phyloP scores from a whole-genome alignment of 805 yeast species.

The Clavispora phyllophila region DNA sequence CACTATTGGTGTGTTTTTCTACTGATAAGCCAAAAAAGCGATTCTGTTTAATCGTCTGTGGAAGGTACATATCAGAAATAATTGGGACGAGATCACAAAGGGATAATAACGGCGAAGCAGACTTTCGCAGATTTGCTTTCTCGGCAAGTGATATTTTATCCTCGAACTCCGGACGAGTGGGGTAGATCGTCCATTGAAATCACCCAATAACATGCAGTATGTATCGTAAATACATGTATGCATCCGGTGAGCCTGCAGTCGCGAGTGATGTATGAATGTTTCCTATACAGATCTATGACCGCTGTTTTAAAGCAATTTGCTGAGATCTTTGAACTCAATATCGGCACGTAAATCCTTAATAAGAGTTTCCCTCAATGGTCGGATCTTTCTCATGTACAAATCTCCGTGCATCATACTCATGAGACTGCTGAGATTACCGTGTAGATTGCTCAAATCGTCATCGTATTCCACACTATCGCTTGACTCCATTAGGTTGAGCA shows the following conservation, averaged over 20 bases:
- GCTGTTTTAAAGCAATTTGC: conserved; percentile 23
- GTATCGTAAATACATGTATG: background rate
- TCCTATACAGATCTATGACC: background rate
- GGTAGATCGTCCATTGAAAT: background rate
- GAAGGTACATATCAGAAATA: too few relatives aligned
- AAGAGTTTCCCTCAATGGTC: conserved; percentile 36
- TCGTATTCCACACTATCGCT: conserved; percentile 13
- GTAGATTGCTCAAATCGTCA: conserved; percentile 29
- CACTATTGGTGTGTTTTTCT: too few relatives aligned
- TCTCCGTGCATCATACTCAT: conserved; percentile 35
- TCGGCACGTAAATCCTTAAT: conserved; percentile 52
- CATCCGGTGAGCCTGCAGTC: background rate
- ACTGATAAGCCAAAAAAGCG: too few relatives aligned
- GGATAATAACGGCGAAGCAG: too few relatives aligned
- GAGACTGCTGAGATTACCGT: conserved; percentile 29
- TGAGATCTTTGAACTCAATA: conserved; percentile 44
- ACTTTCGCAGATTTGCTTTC: too few relatives aligned
- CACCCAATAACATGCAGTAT: background rate
- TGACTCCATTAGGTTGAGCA: conserved; percentile 6
- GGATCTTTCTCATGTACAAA: conserved; percentile 40
- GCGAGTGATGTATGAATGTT: background rate
- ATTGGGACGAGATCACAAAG: too few relatives aligned
- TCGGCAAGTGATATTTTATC: too few relatives aligned
- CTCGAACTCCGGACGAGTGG: background rate
- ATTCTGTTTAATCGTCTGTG: too few relatives aligned